Conservation (phyloP, 345 rosid species). For the Salix brachista region DNA sequence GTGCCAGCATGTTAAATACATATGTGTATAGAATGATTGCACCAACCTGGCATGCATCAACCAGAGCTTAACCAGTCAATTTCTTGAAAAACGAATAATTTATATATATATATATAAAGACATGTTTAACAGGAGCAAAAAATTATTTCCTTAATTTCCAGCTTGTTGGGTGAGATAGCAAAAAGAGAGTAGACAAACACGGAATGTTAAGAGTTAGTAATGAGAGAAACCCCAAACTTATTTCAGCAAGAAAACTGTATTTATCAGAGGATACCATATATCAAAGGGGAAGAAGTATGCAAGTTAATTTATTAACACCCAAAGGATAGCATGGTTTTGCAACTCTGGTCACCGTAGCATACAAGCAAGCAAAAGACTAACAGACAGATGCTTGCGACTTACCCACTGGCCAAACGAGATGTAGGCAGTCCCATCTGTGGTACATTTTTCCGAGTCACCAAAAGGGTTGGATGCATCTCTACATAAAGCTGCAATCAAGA, state of each 20-base stretch:
- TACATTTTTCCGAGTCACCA: slow-evolving; percentile 75
- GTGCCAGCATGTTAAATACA: slow-evolving; percentile 86
- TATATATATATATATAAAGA: background rate
- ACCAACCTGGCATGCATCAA: slow-evolving; percentile 68
- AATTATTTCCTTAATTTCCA: background rate
- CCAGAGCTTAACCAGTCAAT: slow-evolving; percentile 10
- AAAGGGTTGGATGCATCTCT: slow-evolving; percentile 82
- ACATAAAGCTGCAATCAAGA: slow-evolving; percentile 84
- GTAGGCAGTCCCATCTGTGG: slow-evolving; percentile 87
- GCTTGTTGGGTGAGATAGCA: background rate
- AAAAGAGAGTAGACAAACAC: background rate
- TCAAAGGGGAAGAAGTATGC: background rate
- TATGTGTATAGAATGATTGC: slow-evolving; percentile 94
- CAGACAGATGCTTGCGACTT: slow-evolving; percentile 17
- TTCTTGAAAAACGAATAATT: background rate
- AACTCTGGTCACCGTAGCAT: background rate
- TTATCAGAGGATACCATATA: background rate
- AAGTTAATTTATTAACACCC: background rate
- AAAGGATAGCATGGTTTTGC: background rate
- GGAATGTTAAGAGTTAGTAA: background rate
- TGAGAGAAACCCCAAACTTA: background rate
- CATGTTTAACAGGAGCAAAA: background rate
- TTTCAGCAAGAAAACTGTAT: background rate
- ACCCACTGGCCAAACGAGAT: slow-evolving; percentile 99
- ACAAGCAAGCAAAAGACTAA: background rate